Percentiles rank a stretch among this genome's conserved stretches.
phyloP scores from a whole-genome alignment of 2,329 filamentous ascomycete genomes.

The Claviceps monticola region DNA sequence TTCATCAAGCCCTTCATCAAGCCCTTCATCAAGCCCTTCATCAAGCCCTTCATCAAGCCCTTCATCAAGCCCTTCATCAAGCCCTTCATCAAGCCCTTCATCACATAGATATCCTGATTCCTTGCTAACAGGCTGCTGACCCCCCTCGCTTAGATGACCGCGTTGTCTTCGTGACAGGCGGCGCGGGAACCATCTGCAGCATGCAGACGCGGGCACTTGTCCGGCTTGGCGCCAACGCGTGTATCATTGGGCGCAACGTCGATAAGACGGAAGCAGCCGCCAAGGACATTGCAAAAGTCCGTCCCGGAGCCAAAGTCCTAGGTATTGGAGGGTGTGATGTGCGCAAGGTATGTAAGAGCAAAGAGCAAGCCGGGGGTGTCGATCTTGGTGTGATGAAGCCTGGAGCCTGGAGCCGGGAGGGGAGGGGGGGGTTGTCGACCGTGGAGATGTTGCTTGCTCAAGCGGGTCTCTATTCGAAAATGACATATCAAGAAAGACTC shows the following conservation, averaged over 20 bases:
- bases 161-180: conserved; percentile 90
- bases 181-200: conserved; percentile 85
- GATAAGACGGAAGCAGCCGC: conserved; percentile 77
- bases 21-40: no score
- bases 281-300: conserved; percentile 65
- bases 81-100: not conserved
- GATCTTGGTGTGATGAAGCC: not conserved
- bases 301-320: conserved; percentile 69
- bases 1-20: no score
- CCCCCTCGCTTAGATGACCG: conserved; percentile 51
- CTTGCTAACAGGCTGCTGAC: not conserved
- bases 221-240: conserved; percentile 80
- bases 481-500: not conserved
- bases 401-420: not conserved
- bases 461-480: not conserved
- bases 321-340: conserved; percentile 75
- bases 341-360: conserved; percentile 39
- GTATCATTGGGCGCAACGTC: conserved; percentile 80
- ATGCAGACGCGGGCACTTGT: conserved; percentile 88
- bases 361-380: conserved; percentile 11
- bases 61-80: no score
- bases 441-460: no score
- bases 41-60: no score
- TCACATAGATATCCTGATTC: not conserved
- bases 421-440: not conserved